Evolutionary conservation across 495 filamentous ascomycete genomes (phyloP).

Genomic region (Letharia lupina): DNA sequence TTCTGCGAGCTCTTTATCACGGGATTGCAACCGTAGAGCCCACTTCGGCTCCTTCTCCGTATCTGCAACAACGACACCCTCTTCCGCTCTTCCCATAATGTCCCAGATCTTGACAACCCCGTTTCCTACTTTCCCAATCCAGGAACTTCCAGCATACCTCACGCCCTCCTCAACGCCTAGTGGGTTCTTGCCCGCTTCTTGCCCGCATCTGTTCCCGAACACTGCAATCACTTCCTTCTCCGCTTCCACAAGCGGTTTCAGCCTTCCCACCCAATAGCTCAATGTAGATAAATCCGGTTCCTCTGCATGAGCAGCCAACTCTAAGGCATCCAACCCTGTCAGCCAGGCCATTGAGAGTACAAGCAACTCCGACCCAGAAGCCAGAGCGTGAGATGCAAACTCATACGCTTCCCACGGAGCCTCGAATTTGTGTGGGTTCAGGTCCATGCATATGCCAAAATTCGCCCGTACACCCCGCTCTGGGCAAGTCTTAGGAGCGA

Average conservation of each 20-base stretch:
- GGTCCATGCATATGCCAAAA: constrained; percentile 81
- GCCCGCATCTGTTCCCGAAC: constrained; percentile 66
- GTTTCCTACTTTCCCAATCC: constrained; percentile 52
- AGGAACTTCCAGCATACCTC: constrained; percentile 76
- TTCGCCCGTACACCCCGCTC: constrained; percentile 42
- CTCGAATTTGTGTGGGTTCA: constrained; percentile 65
- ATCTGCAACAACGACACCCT: constrained; percentile 44
- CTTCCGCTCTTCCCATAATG: constrained; percentile 38
- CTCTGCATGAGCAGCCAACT: constrained; percentile 33
- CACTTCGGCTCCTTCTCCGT: constrained; percentile 24
- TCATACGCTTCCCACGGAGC: constrained; percentile 74
- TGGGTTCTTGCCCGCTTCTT: constrained; percentile 36
- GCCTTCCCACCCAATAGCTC: constrained; percentile 80
- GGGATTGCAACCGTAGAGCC: neutral
- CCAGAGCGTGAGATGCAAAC: constrained; percentile 72
- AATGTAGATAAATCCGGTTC: constrained; percentile 74
- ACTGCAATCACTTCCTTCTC: constrained; percentile 62
- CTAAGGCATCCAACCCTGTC: constrained; percentile 44
- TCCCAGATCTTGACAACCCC: constrained; percentile 23
- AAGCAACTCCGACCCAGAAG: constrained; percentile 57
- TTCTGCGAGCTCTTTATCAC: neutral
- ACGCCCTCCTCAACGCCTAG: constrained; percentile 19
- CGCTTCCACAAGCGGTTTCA: constrained; percentile 52
- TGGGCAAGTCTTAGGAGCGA: constrained; percentile 6
- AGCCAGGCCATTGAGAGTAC: constrained; percentile 88